phyloP scores from a whole-genome alignment of 495 filamentous ascomycete species.

The Penicillium nucicola region DNA sequence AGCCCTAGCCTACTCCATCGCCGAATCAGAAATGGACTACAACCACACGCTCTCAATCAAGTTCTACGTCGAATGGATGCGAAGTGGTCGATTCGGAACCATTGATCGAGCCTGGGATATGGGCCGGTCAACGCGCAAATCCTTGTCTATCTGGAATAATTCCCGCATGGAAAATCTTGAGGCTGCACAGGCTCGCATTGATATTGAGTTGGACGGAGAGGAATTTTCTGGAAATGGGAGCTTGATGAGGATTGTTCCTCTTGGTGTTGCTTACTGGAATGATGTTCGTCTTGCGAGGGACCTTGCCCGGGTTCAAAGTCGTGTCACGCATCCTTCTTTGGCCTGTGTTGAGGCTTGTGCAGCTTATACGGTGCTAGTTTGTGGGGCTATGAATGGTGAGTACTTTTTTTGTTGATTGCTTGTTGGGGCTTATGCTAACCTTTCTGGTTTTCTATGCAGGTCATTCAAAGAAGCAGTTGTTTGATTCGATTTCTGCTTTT shows the following conservation, averaged over 20 bases:
- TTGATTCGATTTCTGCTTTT: constrained; percentile 9
- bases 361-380: constrained; percentile 33
- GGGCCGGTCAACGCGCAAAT: constrained; percentile 30
- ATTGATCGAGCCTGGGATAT: constrained; percentile 38
- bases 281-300: constrained; percentile 18
- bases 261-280: constrained; percentile 30
- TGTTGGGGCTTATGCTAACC: not conserved
- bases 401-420: not conserved
- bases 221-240: constrained; percentile 41
- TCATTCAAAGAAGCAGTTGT: constrained; percentile 18
- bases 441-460: constrained; percentile 5
- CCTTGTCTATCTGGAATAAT: constrained; percentile 34
- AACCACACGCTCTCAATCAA: constrained; percentile 25
- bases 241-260: constrained; percentile 43
- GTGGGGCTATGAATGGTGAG: constrained; percentile 21
- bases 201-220: constrained; percentile 9
- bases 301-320: constrained; percentile 24
- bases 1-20: constrained; percentile 41
- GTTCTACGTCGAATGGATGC: constrained; percentile 38
- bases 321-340: constrained; percentile 38
- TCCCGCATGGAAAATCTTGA: constrained; percentile 1
- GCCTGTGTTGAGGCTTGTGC: constrained; percentile 40
- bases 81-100: constrained; percentile 36
- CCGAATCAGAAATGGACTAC: constrained; percentile 27
- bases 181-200: constrained; percentile 7